These are phyloP conservation scores for Cornus kousa DNA, from an alignment of 148 eudicot species.

Conservation along the genomic window DNA sequence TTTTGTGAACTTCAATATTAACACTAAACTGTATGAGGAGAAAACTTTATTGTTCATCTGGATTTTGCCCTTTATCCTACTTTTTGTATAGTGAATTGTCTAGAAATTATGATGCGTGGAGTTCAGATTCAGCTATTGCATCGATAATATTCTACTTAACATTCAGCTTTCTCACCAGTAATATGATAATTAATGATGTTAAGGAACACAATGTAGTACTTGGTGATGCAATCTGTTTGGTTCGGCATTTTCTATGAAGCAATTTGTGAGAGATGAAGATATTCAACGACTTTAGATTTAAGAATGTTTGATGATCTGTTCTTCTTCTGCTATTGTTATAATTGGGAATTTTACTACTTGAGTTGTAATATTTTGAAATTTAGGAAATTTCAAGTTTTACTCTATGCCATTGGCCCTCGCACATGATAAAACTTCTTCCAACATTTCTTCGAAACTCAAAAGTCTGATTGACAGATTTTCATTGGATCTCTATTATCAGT, in stretches of 20 bases:
- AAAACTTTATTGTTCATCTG: background rate
- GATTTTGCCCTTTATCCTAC: background rate
- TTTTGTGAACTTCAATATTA: background rate
- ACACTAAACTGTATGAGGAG: background rate
- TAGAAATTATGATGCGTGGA: background rate
- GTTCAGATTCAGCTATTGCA: background rate
- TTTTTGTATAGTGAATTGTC: background rate
- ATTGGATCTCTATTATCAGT: background rate
- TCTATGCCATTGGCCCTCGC: too few species aligned
- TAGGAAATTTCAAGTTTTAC: background rate
- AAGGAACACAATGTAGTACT: background rate
- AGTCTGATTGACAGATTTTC: background rate
- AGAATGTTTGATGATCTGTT: background rate
- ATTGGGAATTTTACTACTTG: background rate
- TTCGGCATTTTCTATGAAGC: background rate
- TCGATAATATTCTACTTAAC: background rate
- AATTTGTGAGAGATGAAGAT: background rate
- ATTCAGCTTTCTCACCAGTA: too few species aligned
- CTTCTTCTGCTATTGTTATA: slow-evolving; percentile 4
- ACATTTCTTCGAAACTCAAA: background rate
- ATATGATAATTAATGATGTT: background rate
- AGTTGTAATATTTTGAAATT: background rate
- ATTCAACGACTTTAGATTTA: background rate
- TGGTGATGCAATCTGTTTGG: background rate
- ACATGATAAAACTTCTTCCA: background rate